phyloP scores from a whole-genome alignment of 2,329 filamentous ascomycete genomes.

The Alternaria conjuncta region DNA sequence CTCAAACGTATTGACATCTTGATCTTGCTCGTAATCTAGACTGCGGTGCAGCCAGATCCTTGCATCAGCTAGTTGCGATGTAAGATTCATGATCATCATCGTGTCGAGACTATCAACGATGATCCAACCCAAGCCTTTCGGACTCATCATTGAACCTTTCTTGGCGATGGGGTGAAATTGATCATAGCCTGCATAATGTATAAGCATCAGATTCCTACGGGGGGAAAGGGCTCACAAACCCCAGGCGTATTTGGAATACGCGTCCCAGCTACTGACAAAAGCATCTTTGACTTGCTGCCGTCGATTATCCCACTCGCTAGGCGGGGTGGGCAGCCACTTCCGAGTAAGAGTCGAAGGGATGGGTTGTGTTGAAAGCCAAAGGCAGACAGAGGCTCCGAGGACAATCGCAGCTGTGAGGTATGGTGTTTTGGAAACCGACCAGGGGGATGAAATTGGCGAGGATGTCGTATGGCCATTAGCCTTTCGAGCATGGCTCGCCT shows the following conservation, averaged over 20 bases:
- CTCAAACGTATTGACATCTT: neutral
- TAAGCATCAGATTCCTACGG: neutral
- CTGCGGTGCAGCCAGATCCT: neutral
- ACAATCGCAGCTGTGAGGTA: neutral
- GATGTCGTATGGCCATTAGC: neutral
- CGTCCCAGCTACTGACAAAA: neutral
- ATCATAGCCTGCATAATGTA: neutral
- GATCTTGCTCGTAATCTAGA: neutral
- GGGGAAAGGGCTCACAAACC: neutral
- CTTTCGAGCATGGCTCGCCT: neutral
- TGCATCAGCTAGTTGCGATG: neutral
- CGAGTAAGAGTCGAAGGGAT: neutral
- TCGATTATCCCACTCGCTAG: neutral
- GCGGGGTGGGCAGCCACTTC: neutral
- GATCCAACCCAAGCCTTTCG: neutral
- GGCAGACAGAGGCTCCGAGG: neutral
- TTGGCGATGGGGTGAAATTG: neutral
- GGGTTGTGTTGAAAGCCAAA: neutral
- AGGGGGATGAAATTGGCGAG: neutral
- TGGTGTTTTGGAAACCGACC: neutral
- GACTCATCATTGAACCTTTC: neutral
- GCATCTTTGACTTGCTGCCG: neutral
- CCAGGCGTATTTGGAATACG: neutral
- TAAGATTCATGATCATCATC: neutral
- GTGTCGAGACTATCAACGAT: neutral